These are phyloP conservation scores for Boletus eberwhitei DNA, from an alignment of 768 basidiomycete species.

Conservation along the genomic window DNA sequence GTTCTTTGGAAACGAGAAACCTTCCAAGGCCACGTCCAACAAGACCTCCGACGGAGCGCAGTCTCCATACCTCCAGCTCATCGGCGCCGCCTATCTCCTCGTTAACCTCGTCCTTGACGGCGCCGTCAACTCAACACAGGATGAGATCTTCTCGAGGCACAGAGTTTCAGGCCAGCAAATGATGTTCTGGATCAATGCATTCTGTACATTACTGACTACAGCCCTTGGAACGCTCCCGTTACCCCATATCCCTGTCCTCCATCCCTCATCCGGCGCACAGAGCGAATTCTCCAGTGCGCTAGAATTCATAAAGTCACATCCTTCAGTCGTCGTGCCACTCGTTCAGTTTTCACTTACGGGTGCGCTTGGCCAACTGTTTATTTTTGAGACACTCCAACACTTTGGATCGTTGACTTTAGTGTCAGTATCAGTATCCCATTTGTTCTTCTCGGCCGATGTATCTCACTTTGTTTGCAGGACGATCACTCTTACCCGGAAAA, in stretches of 20 bases:
- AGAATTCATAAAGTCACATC: conserved; percentile 74
- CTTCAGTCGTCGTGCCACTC: conserved; percentile 68
- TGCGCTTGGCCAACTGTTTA: conserved; percentile 94
- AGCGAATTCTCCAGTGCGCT: conserved; percentile 69
- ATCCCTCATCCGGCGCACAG: conserved; percentile 56
- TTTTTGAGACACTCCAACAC: conserved; percentile 92
- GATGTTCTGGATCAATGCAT: conserved; percentile 98
- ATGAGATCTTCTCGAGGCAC: conserved; percentile 86
- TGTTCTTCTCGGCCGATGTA: neutral
- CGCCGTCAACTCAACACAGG: conserved; percentile 92
- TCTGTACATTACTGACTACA: conserved; percentile 72
- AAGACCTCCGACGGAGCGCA: conserved; percentile 26
- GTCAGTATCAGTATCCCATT: conserved; percentile 43
- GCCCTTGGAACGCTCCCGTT: conserved; percentile 71
- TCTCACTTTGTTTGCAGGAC: conserved; percentile 49
- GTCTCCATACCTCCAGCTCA: conserved; percentile 53
- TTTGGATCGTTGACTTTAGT: conserved; percentile 88
- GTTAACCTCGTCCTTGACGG: conserved; percentile 92
- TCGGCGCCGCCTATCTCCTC: conserved; percentile 73
- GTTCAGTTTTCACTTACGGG: conserved; percentile 86
- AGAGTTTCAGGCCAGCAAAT: conserved; percentile 88
- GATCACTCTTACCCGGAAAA: conserved; percentile 92
- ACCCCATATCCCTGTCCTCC: conserved; percentile 78
- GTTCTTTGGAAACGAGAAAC: conserved; percentile 68
- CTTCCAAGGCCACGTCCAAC: conserved; percentile 36